A percentile compares a stretch with the other conserved stretches of the same genome.
Evolutionary conservation across 2,329 filamentous ascomycete genomes (phyloP).

Genomic region (Beauveria asiatica): DNA sequence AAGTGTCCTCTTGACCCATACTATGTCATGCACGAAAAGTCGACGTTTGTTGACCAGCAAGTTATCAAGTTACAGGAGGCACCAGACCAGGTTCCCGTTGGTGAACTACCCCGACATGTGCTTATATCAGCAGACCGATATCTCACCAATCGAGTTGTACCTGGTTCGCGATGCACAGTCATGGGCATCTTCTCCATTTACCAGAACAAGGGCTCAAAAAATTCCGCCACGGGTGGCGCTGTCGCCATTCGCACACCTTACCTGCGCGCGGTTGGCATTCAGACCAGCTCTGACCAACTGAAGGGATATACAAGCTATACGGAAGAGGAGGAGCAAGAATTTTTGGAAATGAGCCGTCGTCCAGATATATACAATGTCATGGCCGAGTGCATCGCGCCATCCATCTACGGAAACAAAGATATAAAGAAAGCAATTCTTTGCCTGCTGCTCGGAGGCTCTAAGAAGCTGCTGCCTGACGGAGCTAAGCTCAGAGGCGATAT

Average conservation of each 20-base stretch:
- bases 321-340: constrained; percentile 96
- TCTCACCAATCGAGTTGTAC: constrained; percentile 89
- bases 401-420: constrained; percentile 90
- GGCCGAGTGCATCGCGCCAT: constrained; percentile 87
- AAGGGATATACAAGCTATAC: constrained; percentile 79
- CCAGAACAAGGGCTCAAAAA: constrained; percentile 81
- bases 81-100: constrained; percentile 93
- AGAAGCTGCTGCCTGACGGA: constrained; percentile 94
- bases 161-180: constrained; percentile 86
- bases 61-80: constrained; percentile 97
- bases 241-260: constrained; percentile 96
- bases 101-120: constrained; percentile 89
- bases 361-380: constrained; percentile 91
- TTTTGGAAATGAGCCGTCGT: constrained; percentile 78
- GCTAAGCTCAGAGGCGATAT: constrained; percentile 98
- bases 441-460: constrained; percentile 85
- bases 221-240: constrained; percentile 62
- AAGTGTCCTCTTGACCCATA: constrained; percentile 91
- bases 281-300: constrained; percentile 81
- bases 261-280: constrained; percentile 83
- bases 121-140: constrained; percentile 95
- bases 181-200: constrained; percentile 99
- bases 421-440: constrained; percentile 98
- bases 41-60: constrained; percentile 92
- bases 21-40: constrained; percentile 90